Conservation (phyloP, 345 rosid species). For the Stellera chamaejasme region DNA sequence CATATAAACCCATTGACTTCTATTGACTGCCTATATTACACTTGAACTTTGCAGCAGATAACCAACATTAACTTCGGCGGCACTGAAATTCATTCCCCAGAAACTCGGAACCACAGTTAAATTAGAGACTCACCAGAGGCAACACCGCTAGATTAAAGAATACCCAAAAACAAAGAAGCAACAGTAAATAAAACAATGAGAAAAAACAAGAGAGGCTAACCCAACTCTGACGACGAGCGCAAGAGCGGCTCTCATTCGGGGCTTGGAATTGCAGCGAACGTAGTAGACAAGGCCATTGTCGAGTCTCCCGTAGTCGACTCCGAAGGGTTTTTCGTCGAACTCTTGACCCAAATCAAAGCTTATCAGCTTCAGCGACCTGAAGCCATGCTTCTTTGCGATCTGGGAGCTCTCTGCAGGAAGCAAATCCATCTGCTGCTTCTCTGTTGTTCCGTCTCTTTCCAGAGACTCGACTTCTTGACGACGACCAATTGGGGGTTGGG, state of each 20-base stretch:
- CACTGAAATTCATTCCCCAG: too few species aligned
- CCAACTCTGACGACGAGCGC: conserved; percentile 15
- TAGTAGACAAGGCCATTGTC: conserved; percentile 10
- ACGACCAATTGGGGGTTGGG: too few species aligned
- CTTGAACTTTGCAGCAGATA: too few species aligned
- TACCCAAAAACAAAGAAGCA: too few species aligned
- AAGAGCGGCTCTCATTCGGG: conserved; percentile 15
- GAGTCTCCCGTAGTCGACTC: conserved; percentile 11
- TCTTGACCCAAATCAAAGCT: conserved; percentile 8
- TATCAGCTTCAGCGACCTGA: conserved; percentile 11
- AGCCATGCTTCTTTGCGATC: conserved; percentile 12
- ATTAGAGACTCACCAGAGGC: too few species aligned
- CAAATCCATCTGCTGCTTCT: conserved; percentile 8
- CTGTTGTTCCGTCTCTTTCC: neutral
- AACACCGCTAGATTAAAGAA: too few species aligned
- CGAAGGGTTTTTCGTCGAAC: conserved; percentile 5
- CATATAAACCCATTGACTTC: too few species aligned
- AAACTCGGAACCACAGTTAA: too few species aligned
- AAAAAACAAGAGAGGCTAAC: neutral
- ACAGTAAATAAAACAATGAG: neutral
- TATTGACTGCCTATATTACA: too few species aligned
- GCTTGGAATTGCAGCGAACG: conserved; percentile 15
- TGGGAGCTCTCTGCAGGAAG: conserved; percentile 10
- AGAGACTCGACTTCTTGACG: too few species aligned
- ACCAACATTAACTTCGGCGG: too few species aligned